Conservation (phyloP, 768 basidiomycete species). For the Trametes sanguinea region DNA sequence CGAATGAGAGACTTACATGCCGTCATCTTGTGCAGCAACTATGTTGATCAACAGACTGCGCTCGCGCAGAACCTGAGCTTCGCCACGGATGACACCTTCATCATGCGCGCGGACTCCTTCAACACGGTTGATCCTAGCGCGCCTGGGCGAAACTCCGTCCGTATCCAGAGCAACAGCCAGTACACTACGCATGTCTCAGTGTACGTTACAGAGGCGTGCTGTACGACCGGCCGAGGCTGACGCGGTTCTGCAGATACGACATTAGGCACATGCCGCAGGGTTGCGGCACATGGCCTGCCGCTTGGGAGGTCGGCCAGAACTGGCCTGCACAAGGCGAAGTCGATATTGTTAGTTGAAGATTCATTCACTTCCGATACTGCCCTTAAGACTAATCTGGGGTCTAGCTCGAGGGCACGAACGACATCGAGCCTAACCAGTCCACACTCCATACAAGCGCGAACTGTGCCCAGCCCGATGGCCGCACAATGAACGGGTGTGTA, state of each 20-base stretch:
- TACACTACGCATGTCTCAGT: conserved; percentile 48
- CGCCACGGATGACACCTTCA: conserved; percentile 51
- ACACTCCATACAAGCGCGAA: conserved; percentile 60
- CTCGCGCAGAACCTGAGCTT: conserved; percentile 57
- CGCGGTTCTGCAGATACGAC: conserved; percentile 37
- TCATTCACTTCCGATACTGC: no score
- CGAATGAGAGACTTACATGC: background rate
- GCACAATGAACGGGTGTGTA: conserved; percentile 46
- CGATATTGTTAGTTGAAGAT: conserved; percentile 38
- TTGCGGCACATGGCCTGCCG: conserved; percentile 51
- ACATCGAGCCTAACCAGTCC: conserved; percentile 50
- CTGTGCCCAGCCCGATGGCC: conserved; percentile 53
- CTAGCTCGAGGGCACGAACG: conserved; percentile 57
- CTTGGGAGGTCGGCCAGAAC: conserved; percentile 52
- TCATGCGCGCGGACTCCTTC: conserved; percentile 57
- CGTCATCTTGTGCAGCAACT: conserved; percentile 36
- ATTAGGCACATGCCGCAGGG: conserved; percentile 63
- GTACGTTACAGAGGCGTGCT: conserved; percentile 19
- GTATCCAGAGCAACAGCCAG: conserved; percentile 52
- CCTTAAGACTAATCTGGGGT: background rate
- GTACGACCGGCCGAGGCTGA: background rate
- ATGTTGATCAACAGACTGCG: conserved; percentile 52
- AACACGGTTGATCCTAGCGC: conserved; percentile 47
- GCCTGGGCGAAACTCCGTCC: conserved; percentile 60
- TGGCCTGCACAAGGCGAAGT: conserved; percentile 52